These are phyloP conservation scores for Fermentozyma sake DNA, from an alignment of 1,139 yeast genomes.

Conservation along the genomic window DNA sequence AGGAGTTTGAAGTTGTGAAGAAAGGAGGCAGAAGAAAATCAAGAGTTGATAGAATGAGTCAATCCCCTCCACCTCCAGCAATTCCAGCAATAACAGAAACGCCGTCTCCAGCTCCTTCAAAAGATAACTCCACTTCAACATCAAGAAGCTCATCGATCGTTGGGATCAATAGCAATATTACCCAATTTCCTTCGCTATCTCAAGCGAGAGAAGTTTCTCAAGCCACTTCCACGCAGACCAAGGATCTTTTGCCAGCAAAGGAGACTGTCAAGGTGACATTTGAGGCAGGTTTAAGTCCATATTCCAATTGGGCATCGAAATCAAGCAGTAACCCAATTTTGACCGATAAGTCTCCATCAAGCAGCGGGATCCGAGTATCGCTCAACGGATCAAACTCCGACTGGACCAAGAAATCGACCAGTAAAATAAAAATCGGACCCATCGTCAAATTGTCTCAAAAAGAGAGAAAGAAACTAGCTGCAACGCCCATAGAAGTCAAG, in stretches of 20 bases:
- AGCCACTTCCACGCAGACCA: no score
- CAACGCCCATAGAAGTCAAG: conserved; percentile 1
- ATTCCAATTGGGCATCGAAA: conserved; percentile 29
- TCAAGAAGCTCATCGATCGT: no score
- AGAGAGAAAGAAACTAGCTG: conserved; percentile 33
- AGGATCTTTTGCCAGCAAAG: no score
- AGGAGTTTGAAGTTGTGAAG: conserved; percentile 30
- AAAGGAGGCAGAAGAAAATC: conserved; percentile 19
- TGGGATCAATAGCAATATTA: no score
- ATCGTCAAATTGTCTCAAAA: conserved; percentile 44
- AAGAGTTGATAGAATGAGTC: conserved; percentile 4
- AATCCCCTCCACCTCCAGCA: conserved; percentile 7
- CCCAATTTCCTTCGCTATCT: conserved; percentile 1
- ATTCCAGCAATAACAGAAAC: conserved; percentile 4
- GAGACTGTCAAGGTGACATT: no score
- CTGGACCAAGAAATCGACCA: conserved; percentile 4
- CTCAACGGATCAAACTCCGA: conserved; percentile 1
- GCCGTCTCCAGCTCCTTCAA: conserved; percentile 1
- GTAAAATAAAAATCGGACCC: conserved; percentile 33
- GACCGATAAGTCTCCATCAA: conserved; percentile 7
- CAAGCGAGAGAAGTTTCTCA: no score
- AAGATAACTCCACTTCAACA: no score
- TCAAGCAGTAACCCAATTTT: conserved; percentile 14
- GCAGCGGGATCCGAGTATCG: no score
- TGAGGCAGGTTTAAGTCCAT: conserved; percentile 27